phyloP scores from a whole-genome alignment of 2,329 filamentous ascomycete species.

The Nothopassalora personata region DNA sequence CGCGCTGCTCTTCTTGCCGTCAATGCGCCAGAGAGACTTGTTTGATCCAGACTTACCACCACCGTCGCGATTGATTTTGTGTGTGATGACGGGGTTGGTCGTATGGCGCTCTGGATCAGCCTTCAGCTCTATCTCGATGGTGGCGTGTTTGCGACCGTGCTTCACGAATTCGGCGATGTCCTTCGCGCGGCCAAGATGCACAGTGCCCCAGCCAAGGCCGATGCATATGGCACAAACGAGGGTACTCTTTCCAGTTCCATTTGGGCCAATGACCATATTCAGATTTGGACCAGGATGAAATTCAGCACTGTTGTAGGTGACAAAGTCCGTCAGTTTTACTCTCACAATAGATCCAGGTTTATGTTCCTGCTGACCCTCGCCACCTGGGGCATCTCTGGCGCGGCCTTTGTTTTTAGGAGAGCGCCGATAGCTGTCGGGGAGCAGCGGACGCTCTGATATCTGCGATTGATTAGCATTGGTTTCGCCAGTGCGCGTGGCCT shows the following conservation, averaged over 20 bases:
- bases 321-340: conserved; percentile 81
- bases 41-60: conserved; percentile 43
- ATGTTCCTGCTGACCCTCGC: conserved; percentile 25
- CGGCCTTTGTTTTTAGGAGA: conserved; percentile 24
- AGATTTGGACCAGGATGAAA: conserved; percentile 86
- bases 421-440: conserved; percentile 33
- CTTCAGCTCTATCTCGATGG: conserved; percentile 86
- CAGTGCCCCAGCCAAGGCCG: conserved; percentile 77
- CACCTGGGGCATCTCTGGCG: conserved; percentile 1
- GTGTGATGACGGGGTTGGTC: conserved; percentile 66
- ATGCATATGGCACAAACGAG: conserved; percentile 95
- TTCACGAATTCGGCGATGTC: conserved; percentile 89
- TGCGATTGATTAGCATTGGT: neutral
- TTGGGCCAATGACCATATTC: conserved; percentile 99
- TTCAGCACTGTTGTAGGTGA: conserved; percentile 89
- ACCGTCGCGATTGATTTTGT: conserved; percentile 74
- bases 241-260: conserved; percentile 96
- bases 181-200: conserved; percentile 78
- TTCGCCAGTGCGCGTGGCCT: neutral
- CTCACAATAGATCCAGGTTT: conserved; percentile 82
- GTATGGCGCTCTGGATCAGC: conserved; percentile 51
- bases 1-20: conserved; percentile 57
- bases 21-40: conserved; percentile 70
- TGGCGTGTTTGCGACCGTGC: conserved; percentile 70
- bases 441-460: conserved; percentile 20